phyloP scores from a whole-genome alignment of 164 flowering plant genomes.

The grape (Vitis vinifera) region ASM3070453v1 NC_081808.1:23314501-23315000 shows the following conservation, averaged over 20 bases:
- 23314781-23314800: slow-evolving; percentile 23
- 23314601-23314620: slow-evolving; percentile 10
- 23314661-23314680: no score
- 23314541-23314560: background rate
- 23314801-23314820: slow-evolving; percentile 12
- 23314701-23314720: background rate
- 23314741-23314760: slow-evolving; percentile 8
- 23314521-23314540: slow-evolving; percentile 23
- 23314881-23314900: no score
- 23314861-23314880: background rate
- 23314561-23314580: background rate
- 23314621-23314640: slow-evolving; percentile 17
- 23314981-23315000: no score
- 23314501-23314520: slow-evolving; percentile 30
- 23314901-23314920: no score
- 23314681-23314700: no score
- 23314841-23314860: slow-evolving; percentile 26
- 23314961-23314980: no score
- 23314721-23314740: slow-evolving; percentile 26
- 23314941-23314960: no score
- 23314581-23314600: slow-evolving; percentile 1
- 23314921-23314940: no score
- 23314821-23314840: slow-evolving; percentile 25
- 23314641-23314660: background rate
- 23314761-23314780: slow-evolving; percentile 25